Evolutionary conservation across 352 stramenopile species (phyloP).

Genomic region (Phytopythium helicoides): DNA sequence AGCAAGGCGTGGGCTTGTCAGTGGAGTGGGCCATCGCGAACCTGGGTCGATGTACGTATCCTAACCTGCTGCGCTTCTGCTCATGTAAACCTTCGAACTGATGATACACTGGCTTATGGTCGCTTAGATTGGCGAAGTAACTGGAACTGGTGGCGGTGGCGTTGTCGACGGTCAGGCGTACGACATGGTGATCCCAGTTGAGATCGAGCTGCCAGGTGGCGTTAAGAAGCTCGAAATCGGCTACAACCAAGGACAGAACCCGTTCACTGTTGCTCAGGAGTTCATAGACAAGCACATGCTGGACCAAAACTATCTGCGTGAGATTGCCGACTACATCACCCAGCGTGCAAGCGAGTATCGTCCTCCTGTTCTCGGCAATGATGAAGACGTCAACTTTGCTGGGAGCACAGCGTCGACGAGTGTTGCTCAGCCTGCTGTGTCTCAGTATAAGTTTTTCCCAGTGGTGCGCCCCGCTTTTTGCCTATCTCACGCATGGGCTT

Average conservation of each 20-base stretch:
- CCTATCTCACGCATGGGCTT: no score
- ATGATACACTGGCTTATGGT: neutral
- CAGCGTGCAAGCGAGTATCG: conserved; percentile 85
- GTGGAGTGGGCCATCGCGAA: conserved; percentile 89
- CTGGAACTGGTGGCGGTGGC: conserved; percentile 79
- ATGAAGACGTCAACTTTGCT: conserved; percentile 21
- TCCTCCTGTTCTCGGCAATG: conserved; percentile 59
- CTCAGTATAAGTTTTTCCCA: conserved; percentile 68
- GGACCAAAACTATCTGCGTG: conserved; percentile 89
- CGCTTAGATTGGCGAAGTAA: conserved; percentile 79
- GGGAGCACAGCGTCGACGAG: conserved; percentile 4
- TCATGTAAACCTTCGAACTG: neutral
- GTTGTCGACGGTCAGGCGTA: conserved; percentile 92
- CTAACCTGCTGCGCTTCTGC: neutral
- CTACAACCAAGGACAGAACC: conserved; percentile 98
- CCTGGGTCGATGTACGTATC: conserved; percentile 93
- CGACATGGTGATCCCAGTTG: conserved; percentile 96
- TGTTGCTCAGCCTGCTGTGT: conserved; percentile 5
- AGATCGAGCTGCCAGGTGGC: conserved; percentile 93
- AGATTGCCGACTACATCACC: conserved; percentile 97
- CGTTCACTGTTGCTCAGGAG: conserved; percentile 93
- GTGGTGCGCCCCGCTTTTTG: conserved; percentile 28
- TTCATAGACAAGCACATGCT: conserved; percentile 98
- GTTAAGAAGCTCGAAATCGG: conserved; percentile 95
- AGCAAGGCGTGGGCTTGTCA: conserved; percentile 94